Evolutionary conservation across 2,329 filamentous ascomycete genomes (phyloP), one percentile per base, ranked within the genome.

Genomic region (Cladophialophora exuberans): DNA sequence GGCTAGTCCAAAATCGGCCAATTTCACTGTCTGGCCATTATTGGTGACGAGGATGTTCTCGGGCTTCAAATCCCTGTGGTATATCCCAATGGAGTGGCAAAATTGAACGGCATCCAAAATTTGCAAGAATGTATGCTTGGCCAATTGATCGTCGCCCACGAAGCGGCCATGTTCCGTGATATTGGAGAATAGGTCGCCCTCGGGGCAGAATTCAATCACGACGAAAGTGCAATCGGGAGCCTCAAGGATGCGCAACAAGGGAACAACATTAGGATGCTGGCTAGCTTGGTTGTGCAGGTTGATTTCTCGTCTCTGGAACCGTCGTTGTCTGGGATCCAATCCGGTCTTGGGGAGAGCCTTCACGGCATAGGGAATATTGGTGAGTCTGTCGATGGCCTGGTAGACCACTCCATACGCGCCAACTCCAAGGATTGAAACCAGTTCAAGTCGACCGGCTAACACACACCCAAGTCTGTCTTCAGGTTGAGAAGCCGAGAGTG

Each of bases 381-480:
- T 93, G 70, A 87, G 86, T 70, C 93, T 83, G 76, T 94, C 92
- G 74, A 89, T 79, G 67, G 92, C 92, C 62, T 86, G 85, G 77
- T 97, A 97, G 22, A 99, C 94, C 36, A 97, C 92, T 62, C 94
- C 94, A 74, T 99, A 99, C 54, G 94, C 94, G 65, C 94, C 94
- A 46, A 93, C 89, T 62, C 94, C 94, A 60, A 97, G 82, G 65
- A 97, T 89, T 60, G 85, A 83, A 61, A 86, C 90, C 67, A 97
- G 79, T 76, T 93, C 87, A 65, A 97, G 82, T 70, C 89, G 86
- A 70, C 88, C 87, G 65, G 89, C 89, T 63, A 97, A 82, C 64
- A 93, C 80, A 65, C 86, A 84, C 72, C 93, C 92, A 79, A 97
- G 76, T 69, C 91, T 86, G 70, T 92, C 89, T 81, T 96, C 89